Percentiles rank a stretch among this genome's conserved stretches.
Evolutionary conservation across 2,329 filamentous ascomycete genomes (phyloP).

Genomic region (Trichoderma citrinoviride): DNA sequence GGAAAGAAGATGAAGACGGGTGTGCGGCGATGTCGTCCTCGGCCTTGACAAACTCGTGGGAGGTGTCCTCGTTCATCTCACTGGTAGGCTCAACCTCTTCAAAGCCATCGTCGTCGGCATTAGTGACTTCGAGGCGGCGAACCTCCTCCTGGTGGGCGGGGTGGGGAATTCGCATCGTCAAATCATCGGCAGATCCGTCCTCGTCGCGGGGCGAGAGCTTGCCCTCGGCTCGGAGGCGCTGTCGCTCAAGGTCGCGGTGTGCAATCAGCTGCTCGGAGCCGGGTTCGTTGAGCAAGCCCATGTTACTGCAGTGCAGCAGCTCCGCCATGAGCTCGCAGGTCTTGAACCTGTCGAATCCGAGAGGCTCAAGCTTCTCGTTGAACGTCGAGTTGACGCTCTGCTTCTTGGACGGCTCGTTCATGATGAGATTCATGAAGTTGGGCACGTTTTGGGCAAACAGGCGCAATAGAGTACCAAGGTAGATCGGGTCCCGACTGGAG

Average conservation of each 20-base stretch:
- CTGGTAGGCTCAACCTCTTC: constrained; percentile 76
- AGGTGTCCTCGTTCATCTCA: constrained; percentile 70
- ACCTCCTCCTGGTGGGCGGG: constrained; percentile 54
- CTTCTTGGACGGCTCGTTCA: constrained; percentile 71
- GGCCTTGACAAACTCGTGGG: constrained; percentile 64
- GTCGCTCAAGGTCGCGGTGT: constrained; percentile 75
- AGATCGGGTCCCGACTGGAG: constrained; percentile 88
- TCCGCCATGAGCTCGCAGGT: constrained; percentile 99
- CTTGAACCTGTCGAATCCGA: constrained; percentile 98
- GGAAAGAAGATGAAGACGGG: constrained; percentile 30
- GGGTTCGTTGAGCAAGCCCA: constrained; percentile 89
- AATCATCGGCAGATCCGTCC: constrained; percentile 52
- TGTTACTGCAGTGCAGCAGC: constrained; percentile 95
- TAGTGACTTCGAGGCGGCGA: constrained; percentile 73
- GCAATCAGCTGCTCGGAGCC: constrained; percentile 86
- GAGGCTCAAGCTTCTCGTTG: constrained; percentile 83
- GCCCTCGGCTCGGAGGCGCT: constrained; percentile 73
- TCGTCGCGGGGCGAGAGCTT: constrained; percentile 53
- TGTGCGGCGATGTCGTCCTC: constrained; percentile 48
- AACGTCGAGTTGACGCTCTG: constrained; percentile 82
- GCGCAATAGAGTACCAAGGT: constrained; percentile 83
- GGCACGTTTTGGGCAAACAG: constrained; percentile 89
- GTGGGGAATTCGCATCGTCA: constrained; percentile 57
- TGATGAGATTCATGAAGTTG: constrained; percentile 88
- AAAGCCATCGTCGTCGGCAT: constrained; percentile 84